phyloP scores from a whole-genome alignment of 306 rosid species.

The Dryas alaskensis region DNA sequence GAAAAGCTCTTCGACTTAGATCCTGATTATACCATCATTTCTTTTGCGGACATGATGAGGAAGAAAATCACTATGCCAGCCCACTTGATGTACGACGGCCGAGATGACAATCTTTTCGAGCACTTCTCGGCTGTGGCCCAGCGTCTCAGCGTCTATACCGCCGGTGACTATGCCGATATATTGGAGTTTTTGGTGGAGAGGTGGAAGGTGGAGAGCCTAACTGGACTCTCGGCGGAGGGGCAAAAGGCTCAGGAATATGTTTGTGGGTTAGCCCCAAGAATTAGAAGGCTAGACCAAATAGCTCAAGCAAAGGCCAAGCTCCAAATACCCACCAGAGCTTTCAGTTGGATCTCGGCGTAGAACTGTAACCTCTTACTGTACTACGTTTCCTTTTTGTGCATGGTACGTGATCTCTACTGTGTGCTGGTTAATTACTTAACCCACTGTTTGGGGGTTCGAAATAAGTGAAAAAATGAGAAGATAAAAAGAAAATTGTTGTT shows the following conservation, averaged over 20 bases:
- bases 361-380: too few species aligned
- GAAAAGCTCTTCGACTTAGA: neutral
- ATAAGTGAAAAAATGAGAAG: too few species aligned
- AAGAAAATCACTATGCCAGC: slow-evolving; percentile 3
- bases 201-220: neutral
- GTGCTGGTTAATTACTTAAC: too few species aligned
- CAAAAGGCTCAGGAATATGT: neutral
- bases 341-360: slow-evolving; percentile 8
- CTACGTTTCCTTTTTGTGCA: too few species aligned
- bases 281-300: neutral
- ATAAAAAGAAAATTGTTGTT: too few species aligned
- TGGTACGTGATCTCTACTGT: too few species aligned
- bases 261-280: too few species aligned
- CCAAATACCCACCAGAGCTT: neutral
- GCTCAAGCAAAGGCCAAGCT: neutral
- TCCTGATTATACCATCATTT: neutral
- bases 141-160: neutral
- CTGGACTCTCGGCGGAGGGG: neutral
- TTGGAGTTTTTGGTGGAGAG: neutral
- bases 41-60: slow-evolving; percentile 2
- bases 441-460: too few species aligned
- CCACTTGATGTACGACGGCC: slow-evolving; percentile 1
- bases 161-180: neutral
- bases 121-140: neutral
- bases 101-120: neutral